A percentile compares a stretch with the other conserved stretches of the same genome.
Conservation (phyloP, 345 rosid species). For the Trapa bicornis region DNA sequence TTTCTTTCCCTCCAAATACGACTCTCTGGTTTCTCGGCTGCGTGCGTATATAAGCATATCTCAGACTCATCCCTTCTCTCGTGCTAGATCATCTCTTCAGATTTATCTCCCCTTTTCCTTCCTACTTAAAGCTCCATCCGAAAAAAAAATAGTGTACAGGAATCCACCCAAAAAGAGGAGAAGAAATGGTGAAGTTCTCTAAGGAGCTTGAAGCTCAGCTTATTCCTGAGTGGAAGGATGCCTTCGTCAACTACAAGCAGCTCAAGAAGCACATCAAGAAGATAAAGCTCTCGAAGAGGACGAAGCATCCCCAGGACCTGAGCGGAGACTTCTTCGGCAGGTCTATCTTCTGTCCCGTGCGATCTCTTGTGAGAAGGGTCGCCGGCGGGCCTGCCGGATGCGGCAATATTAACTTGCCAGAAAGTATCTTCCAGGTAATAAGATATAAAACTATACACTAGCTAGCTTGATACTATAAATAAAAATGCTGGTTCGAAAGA, state of each 20-base stretch:
- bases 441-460: background rate
- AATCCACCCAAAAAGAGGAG: background rate
- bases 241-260: slow-evolving; percentile 79
- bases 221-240: slow-evolving; percentile 96
- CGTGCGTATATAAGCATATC: slow-evolving; percentile 22
- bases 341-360: slow-evolving; percentile 50
- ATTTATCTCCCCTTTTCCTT: background rate
- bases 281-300: slow-evolving; percentile 43
- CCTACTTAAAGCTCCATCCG: background rate
- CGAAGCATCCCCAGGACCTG: slow-evolving; percentile 21
- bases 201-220: slow-evolving; percentile 94
- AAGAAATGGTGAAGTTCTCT: slow-evolving; percentile 93
- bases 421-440: slow-evolving; percentile 53
- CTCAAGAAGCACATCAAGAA: slow-evolving; percentile 81
- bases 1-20: slow-evolving; percentile 19
- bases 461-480: too few relatives aligned
- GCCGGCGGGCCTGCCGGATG: slow-evolving; percentile 13
- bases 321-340: slow-evolving; percentile 23
- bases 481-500: too few relatives aligned
- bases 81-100: slow-evolving; percentile 7
- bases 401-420: slow-evolving; percentile 14
- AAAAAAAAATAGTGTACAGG: background rate
- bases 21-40: slow-evolving; percentile 10
- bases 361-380: slow-evolving; percentile 27
- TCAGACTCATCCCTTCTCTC: slow-evolving; percentile 16